Evolutionary conservation across 306 rosid genomes (phyloP).

Genomic region (Lathyrus sativus): DNA sequence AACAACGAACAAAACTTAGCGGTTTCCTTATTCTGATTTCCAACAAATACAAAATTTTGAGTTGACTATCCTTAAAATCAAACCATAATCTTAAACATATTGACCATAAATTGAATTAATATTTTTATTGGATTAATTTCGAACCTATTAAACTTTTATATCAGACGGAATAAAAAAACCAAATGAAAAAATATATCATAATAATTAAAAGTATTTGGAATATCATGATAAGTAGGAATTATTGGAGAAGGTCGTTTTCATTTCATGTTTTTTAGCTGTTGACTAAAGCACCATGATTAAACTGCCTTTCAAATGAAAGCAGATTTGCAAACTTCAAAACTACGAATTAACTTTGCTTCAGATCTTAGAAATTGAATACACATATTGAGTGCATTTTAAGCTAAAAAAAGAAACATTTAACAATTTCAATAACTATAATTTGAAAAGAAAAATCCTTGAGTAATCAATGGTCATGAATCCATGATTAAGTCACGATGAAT

Average conservation of each 20-base stretch:
- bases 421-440: slow-evolving; percentile 5
- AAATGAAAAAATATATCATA: too few relatives aligned
- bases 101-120: too few relatives aligned
- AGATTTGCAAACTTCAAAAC: slow-evolving; percentile 51
- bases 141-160: too few relatives aligned
- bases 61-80: too few relatives aligned
- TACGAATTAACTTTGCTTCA: slow-evolving; percentile 60
- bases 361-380: slow-evolving; percentile 40
- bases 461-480: neutral
- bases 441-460: neutral
- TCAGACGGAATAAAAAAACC: too few relatives aligned
- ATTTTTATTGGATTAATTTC: too few relatives aligned
- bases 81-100: too few relatives aligned
- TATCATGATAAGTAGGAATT: neutral
- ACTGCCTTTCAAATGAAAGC: slow-evolving; percentile 28
- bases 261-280: slow-evolving; percentile 37
- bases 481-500: slow-evolving; percentile 13
- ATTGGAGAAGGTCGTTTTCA: slow-evolving; percentile 11
- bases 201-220: too few relatives aligned
- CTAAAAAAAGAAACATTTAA: slow-evolving; percentile 18
- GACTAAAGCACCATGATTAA: slow-evolving; percentile 34
- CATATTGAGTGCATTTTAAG: slow-evolving; percentile 52
- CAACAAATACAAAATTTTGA: too few relatives aligned
- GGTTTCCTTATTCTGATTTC: too few relatives aligned
- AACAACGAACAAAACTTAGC: too few relatives aligned